A percentile compares a stretch with the other conserved stretches of the same genome.
Evolutionary conservation across 2,329 filamentous ascomycete species (phyloP).

Genomic region (Neospermospora avenae): DNA sequence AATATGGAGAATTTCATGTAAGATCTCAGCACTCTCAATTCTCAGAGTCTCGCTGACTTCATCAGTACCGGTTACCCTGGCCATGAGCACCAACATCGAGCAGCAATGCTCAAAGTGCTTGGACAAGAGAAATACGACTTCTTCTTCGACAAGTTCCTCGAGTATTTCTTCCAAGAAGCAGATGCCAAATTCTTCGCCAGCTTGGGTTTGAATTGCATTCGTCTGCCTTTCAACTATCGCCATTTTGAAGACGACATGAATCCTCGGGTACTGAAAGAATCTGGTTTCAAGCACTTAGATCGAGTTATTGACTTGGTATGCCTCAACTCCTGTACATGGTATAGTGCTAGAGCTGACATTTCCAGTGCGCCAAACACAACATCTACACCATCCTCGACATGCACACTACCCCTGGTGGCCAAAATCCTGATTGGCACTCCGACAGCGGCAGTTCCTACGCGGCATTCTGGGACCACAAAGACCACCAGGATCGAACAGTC

Average conservation of each 20-base stretch:
- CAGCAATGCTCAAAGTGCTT: slow-evolving; percentile 49
- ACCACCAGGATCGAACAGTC: slow-evolving; percentile 44
- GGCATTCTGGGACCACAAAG: slow-evolving; percentile 46
- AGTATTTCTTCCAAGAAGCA: slow-evolving; percentile 54
- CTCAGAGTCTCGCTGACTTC: not conserved
- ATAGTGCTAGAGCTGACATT: not conserved
- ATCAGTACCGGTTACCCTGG: slow-evolving; percentile 53
- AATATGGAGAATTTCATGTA: slow-evolving; percentile 60
- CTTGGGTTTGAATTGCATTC: slow-evolving; percentile 54
- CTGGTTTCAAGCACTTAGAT: slow-evolving; percentile 49
- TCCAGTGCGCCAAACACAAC: slow-evolving; percentile 38
- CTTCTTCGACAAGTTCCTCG: slow-evolving; percentile 50
- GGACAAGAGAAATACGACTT: slow-evolving; percentile 55
- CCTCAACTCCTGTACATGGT: not conserved
- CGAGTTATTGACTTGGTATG: slow-evolving; percentile 42
- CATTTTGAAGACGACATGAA: slow-evolving; percentile 53
- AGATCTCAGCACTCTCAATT: not conserved
- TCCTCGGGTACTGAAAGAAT: slow-evolving; percentile 44
- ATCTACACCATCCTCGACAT: slow-evolving; percentile 46
- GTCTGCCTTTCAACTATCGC: slow-evolving; percentile 59
- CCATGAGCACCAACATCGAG: slow-evolving; percentile 54
- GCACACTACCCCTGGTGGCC: slow-evolving; percentile 44
- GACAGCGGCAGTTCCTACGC: slow-evolving; percentile 40
- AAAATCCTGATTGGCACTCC: slow-evolving; percentile 48
- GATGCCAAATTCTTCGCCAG: slow-evolving; percentile 57